Evolutionary conservation across 768 basidiomycete genomes (phyloP), one percentile per base, ranked within the genome.

Genomic region (Hemileccinum rubropunctum): DNA sequence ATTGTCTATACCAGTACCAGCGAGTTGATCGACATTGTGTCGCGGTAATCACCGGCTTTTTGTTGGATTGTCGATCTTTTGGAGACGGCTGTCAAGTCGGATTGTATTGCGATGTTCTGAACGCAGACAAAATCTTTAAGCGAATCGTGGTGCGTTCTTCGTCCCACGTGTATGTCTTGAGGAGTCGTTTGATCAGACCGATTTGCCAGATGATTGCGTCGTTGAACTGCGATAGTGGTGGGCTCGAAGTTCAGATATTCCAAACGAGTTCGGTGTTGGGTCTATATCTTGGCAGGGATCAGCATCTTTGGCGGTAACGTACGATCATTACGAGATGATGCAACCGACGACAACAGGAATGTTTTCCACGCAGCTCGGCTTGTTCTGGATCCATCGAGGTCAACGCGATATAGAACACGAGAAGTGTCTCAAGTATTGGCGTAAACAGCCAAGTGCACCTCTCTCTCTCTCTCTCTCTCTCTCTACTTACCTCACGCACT

Each of bases 351-450:
- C 21, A 38, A 9, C 51, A 93, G 91, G 88, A 40, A 90, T 94
- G 78, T 70, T 81, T 51, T 86, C 78, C 14, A 86, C 85, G 9
- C 74, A 92, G 36, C 68, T 81, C 45, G 76, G 78, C 4, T 73
- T 95, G 32, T 92, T 80, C 71, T 74, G 83, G 58, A 58, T 87
- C 7, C 91, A 93, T 59, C 73, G 83, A 34, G 80, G 81, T 57
- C 80, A 86, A 56, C 82, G 91, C 57, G 83, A 84, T 36, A 68
- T 73, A 50, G 90, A 93, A 60, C 84, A 88, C 40, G 84, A 88
- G 71, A 91, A 86, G 68, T 85, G 91, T 57, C 71, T 84, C 37
- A 89, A 91, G 63, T 93, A 94, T 70, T 93, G 91, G 86, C 83
- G 84, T 57, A 91, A 94, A 72, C 91, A 91, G 77, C 86, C 83